phyloP scores from a whole-genome alignment of 441 rosid genomes.

The Theobroma grandiflorum region DNA sequence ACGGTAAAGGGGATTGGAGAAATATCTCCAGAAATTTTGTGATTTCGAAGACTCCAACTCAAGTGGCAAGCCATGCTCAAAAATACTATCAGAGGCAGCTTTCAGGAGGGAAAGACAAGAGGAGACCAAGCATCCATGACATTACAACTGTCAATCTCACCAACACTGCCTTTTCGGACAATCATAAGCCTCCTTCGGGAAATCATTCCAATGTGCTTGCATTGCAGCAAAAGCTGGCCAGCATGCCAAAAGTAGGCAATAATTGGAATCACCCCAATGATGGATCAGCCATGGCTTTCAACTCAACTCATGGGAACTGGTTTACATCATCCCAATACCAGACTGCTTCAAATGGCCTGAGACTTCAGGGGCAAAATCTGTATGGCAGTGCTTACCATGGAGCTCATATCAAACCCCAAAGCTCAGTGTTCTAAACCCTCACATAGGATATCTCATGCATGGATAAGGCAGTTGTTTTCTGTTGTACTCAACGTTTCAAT shows the following conservation, averaged over 20 bases:
- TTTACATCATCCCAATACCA: constrained; percentile 39
- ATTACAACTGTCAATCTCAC: constrained; percentile 63
- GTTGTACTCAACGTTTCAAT: constrained; percentile 14
- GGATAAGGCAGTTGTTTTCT: constrained; percentile 22
- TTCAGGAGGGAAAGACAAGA: constrained; percentile 68
- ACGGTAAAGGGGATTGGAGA: constrained; percentile 93
- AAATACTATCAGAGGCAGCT: constrained; percentile 77
- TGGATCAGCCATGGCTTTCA: constrained; percentile 37
- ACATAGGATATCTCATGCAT: constrained; percentile 31
- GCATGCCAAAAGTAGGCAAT: constrained; percentile 34
- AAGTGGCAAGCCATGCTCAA: constrained; percentile 85
- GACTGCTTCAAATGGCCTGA: constrained; percentile 44
- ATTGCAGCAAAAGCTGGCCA: constrained; percentile 33
- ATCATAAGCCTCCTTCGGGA: constrained; percentile 37
- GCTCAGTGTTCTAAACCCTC: constrained; percentile 42
- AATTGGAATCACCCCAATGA: constrained; percentile 39
- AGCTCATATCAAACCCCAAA: constrained; percentile 37
- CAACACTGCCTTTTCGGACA: constrained; percentile 32
- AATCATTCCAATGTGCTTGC: constrained; percentile 42
- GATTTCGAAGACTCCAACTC: constrained; percentile 69
- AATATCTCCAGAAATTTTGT: constrained; percentile 72
- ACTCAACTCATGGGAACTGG: constrained; percentile 37
- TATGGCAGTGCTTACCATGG: constrained; percentile 40
- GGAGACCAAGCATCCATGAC: constrained; percentile 80
- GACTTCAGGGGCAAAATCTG: constrained; percentile 44